A percentile compares a stretch with the other conserved stretches of the same genome.
phyloP scores from a whole-genome alignment of 2,329 filamentous ascomycete species.

The Paecilomyces variotii region DNA sequence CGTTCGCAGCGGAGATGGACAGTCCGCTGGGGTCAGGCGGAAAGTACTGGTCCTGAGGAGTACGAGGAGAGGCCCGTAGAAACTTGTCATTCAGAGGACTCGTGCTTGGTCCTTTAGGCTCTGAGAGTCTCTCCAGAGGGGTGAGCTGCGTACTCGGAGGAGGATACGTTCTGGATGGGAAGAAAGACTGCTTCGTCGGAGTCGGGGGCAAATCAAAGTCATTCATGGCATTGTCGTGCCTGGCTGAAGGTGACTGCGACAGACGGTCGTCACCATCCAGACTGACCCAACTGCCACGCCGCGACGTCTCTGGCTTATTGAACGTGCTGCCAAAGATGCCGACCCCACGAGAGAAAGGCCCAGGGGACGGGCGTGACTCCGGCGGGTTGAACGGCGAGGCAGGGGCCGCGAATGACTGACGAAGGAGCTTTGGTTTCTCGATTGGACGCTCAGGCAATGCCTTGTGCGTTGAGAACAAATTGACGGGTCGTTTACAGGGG shows the following conservation, averaged over 20 bases:
- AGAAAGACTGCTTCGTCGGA: constrained; percentile 62
- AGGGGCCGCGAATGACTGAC: constrained; percentile 69
- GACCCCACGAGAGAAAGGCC: constrained; percentile 58
- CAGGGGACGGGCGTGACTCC: constrained; percentile 53
- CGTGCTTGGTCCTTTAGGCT: constrained; percentile 33
- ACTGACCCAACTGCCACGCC: constrained; percentile 67
- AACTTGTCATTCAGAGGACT: constrained; percentile 54
- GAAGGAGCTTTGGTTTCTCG: constrained; percentile 54
- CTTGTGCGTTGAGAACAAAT: constrained; percentile 56
- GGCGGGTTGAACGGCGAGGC: constrained; percentile 70
- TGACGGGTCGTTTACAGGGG: constrained; percentile 80
- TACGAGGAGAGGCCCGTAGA: constrained; percentile 57
- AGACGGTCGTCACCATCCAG: constrained; percentile 67
- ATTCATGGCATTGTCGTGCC: constrained; percentile 45
- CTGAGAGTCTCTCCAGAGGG: constrained; percentile 26
- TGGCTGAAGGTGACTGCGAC: constrained; percentile 48
- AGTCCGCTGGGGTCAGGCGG: constrained; percentile 75
- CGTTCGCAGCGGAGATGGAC: constrained; percentile 63
- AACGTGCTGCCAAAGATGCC: constrained; percentile 55
- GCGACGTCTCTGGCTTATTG: constrained; percentile 40
- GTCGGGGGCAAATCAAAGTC: constrained; percentile 83
- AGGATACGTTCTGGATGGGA: constrained; percentile 29
- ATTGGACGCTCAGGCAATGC: constrained; percentile 51
- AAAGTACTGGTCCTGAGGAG: constrained; percentile 65
- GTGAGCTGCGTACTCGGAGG: constrained; percentile 24